Base-by-base conservation (phyloP, 2,329 filamentous ascomycete species). In the Alternaria sp. region DNA sequence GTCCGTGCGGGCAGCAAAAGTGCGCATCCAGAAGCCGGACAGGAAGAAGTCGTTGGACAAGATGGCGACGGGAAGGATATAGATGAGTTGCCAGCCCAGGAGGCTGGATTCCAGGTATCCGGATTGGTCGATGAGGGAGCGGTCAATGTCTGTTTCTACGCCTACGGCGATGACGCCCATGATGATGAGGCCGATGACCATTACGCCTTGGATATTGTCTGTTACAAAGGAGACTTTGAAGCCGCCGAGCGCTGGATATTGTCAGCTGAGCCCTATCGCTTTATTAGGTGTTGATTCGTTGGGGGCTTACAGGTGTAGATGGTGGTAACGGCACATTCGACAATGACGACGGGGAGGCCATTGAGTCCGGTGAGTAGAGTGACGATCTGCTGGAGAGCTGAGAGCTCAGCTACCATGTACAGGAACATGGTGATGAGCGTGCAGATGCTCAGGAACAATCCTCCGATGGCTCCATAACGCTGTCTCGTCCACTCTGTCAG, bases 11-110 rank as follows among this genome's bases (percentile, higher is more conserved):
- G 91, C 91, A 18, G 92, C 90, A 72, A 95, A 95, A 5, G 92
- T 92, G 52, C 92, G 89, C 77, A 94, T 86, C 92, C 92, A 95
- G 79, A 92, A 93, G 67, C 88, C 90, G 32, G 91, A 92, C 44
- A 95, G 83, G 82, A 95, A 95, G 83, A 95, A 94, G 82, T 94
- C 89, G 80, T 94, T 95, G 60, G 92, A 94, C 57, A 94, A 75
- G 65, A 95, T 86, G 45, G 92, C 92, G 6, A 95, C 86, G 0
- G 92, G 91, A 2, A 95, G 85, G 67, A 95, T 94, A 81, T 94
- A 95, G 36, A 95, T 82, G 14, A 95, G 86, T 78, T 95, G 92
- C 91, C 92, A 95, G 57, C 92, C 92, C 1, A 95, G 84, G 2
- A 93, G 84, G 58, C 81, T 91, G 5, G 89, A 70, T 45, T 92